Conservation (phyloP, 306 rosid species). For the Trifolium dubium region DNA sequence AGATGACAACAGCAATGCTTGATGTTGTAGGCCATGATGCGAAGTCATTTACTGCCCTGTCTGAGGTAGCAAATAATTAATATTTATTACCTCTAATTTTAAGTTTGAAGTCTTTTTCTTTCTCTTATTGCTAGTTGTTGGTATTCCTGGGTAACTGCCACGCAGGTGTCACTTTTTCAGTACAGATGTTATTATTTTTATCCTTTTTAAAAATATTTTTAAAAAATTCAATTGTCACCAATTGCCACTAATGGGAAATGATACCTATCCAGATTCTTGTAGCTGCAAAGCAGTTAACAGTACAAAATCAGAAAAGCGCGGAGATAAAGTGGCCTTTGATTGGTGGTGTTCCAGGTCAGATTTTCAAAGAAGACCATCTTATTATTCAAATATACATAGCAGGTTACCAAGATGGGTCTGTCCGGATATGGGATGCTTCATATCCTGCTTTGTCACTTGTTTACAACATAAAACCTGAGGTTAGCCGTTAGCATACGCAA, state of each 20-base stretch:
- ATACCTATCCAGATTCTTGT: conserved; percentile 53
- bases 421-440: conserved; percentile 87
- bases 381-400: conserved; percentile 69
- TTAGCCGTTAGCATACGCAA: conserved; percentile 51
- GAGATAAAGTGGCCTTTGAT: conserved; percentile 73
- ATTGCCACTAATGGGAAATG: conserved; percentile 36
- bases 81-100: conserved; percentile 35
- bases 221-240: conserved; percentile 1
- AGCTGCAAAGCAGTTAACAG: conserved; percentile 52
- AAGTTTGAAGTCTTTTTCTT: conserved; percentile 20
- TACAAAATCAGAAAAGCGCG: conserved; percentile 42
- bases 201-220: neutral
- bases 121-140: conserved; percentile 11
- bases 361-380: conserved; percentile 52
- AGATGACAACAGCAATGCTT: conserved; percentile 67
- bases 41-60: conserved; percentile 51
- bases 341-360: conserved; percentile 75
- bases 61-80: conserved; percentile 60
- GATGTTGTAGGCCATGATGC: conserved; percentile 54
- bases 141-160: conserved; percentile 12
- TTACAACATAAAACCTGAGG: conserved; percentile 67
- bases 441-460: conserved; percentile 62
- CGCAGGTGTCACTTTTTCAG: conserved; percentile 14
- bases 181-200: neutral
- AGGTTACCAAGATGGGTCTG: conserved; percentile 90